phyloP scores from a whole-genome alignment of 345 rosid species.

The Fremontodendron californicum region DNA sequence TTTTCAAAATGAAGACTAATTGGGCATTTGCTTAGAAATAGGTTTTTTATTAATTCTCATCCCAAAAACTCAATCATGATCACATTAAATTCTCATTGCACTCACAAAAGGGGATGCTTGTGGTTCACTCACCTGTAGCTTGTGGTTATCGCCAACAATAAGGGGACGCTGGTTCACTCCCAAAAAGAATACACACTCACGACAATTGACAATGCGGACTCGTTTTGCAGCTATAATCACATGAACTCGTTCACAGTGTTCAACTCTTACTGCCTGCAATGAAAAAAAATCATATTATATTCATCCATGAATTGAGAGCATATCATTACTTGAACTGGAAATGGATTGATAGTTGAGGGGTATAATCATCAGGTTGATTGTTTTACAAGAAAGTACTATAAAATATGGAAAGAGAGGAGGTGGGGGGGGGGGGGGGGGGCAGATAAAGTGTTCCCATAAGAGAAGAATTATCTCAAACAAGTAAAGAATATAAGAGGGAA shows the following conservation, averaged over 20 bases:
- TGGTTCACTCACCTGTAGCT: slow-evolving; percentile 66
- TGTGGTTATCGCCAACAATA: slow-evolving; percentile 96
- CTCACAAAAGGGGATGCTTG: background rate
- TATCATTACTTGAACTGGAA: background rate
- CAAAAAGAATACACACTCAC: slow-evolving; percentile 91
- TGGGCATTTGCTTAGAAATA: background rate
- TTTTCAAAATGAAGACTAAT: background rate
- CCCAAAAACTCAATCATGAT: background rate
- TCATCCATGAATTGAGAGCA: background rate
- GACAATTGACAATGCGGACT: slow-evolving; percentile 92
- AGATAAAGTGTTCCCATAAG: background rate
- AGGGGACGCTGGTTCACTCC: slow-evolving; percentile 99
- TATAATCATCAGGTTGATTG: background rate
- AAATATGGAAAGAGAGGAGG: background rate
- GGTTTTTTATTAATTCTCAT: background rate
- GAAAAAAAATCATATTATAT: slow-evolving; percentile 12
- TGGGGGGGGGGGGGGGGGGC: too few species aligned
- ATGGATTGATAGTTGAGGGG: background rate
- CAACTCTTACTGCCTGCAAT: slow-evolving; percentile 81
- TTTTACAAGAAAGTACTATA: background rate
- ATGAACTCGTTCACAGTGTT: slow-evolving; percentile 99
- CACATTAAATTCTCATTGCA: background rate
- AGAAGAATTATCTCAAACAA: background rate
- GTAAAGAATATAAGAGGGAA: background rate
- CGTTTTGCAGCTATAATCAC: slow-evolving; percentile 84